Evolutionary conservation across 306 rosid genomes (phyloP).

Genomic region (Cicer pinnatifidum): DNA sequence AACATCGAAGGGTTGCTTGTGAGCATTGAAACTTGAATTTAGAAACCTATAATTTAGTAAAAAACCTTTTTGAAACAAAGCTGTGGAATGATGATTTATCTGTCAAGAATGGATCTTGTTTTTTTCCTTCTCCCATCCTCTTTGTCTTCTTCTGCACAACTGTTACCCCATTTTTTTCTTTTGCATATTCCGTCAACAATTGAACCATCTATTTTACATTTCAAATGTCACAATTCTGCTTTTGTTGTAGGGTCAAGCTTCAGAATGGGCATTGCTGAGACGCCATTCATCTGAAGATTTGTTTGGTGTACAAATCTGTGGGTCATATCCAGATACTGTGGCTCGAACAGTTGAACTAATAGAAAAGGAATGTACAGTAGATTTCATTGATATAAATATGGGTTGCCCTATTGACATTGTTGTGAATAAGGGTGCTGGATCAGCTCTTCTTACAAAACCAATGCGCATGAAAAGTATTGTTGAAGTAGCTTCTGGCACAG

Average conservation of each 20-base stretch:
- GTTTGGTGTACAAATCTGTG: conserved; percentile 96
- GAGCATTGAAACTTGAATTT: conserved; percentile 3
- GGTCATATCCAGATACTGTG: conserved; percentile 79
- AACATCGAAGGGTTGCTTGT: conserved; percentile 15
- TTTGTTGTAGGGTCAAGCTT: conserved; percentile 83
- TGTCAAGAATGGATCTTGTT: conserved; percentile 20
- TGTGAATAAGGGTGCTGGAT: conserved; percentile 93
- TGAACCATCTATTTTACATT: conserved; percentile 28
- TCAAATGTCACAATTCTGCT: conserved; percentile 11
- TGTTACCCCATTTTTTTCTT: background rate
- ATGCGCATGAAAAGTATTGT: conserved; percentile 82
- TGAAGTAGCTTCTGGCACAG: conserved; percentile 74
- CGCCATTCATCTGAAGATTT: conserved; percentile 86
- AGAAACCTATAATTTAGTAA: conserved; percentile 15
- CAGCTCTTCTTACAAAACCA: conserved; percentile 90
- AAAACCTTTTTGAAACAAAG: conserved; percentile 17
- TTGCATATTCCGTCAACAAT: conserved; percentile 5
- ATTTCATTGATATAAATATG: conserved; percentile 94
- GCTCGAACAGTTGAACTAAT: conserved; percentile 78
- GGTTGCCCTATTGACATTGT: conserved; percentile 97
- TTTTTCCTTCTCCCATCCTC: background rate
- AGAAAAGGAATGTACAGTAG: conserved; percentile 77
- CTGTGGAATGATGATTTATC: conserved; percentile 24
- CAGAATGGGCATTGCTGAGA: conserved; percentile 95
- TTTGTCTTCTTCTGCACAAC: conserved; percentile 10